Base-by-base conservation (phyloP, 2,329 filamentous ascomycete genomes). In the Aspergillus texensis region DNA sequence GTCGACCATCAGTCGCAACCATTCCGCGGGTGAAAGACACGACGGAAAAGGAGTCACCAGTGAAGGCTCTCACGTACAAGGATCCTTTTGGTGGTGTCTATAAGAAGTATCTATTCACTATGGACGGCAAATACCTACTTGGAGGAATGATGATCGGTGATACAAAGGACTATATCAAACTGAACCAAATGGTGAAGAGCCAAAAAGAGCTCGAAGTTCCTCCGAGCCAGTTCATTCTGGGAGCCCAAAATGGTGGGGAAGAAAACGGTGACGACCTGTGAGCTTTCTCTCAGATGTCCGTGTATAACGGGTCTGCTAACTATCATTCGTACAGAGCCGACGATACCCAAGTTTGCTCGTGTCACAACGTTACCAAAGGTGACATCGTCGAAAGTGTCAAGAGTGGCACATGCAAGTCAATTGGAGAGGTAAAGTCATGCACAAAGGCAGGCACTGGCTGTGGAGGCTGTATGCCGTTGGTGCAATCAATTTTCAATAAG, bases 61-160 rank as follows among this genome's bases (percentile, higher is more conserved):
- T 96, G 70, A 96, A 96, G 78, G 89, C 93, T 0, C 81, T 97
- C 48, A 94, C 91, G 0, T 97, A 96, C 80, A 93, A 90, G 66
- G 93, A 97, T 72, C 93, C 93, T 0, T 97, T 97, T 74, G 86
- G 89, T 61, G 89, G 92, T 55, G 88, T 97, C 1, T 97, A 97
- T 81, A 97, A 97, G 78, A 97, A 97, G 74, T 97, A 95, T 76
- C 81, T 97, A 12, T 97, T 97, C 73, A 96, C 93, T 0, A 82
- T 89, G 73, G 94, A 97, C 73, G 93, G 93, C 30, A 96, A 96
- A 75, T 94, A 94, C 71, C 82, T 97, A 1, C 86, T 97, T 0
- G 93, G 93, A n/a, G 94, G 93, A 4, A 97, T 97, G 92, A 96
- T 97, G 92, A 95, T 97, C 65, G 94, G 93, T 45, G 93, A 97